These are phyloP conservation scores for Chalciporus pseudorubinellus DNA, from an alignment of 768 basidiomycete genomes.

Conservation along the genomic window DNA sequence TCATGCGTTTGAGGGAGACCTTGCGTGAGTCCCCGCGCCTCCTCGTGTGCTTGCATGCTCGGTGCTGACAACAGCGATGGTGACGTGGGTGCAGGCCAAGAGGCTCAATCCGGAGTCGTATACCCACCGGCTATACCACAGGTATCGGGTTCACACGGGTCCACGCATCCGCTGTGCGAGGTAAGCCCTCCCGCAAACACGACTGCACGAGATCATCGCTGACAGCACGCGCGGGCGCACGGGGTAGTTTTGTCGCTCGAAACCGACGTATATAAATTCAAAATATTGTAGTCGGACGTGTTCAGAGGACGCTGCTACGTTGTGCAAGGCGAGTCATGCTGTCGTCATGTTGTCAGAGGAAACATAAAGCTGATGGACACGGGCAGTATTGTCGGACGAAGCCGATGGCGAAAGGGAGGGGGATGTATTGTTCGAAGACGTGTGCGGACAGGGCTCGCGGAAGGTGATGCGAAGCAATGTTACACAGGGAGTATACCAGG, in stretches of 20 bases:
- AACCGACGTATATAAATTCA: slow-evolving; percentile 52
- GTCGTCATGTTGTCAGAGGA: no score
- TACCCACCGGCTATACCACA: neutral
- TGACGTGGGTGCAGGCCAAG: no score
- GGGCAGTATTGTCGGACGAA: slow-evolving; percentile 23
- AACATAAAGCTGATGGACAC: no score
- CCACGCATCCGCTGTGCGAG: slow-evolving; percentile 18
- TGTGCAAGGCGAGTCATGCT: slow-evolving; percentile 22
- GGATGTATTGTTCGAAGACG: slow-evolving; percentile 26
- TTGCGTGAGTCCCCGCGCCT: slow-evolving; percentile 37
- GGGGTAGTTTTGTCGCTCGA: slow-evolving; percentile 51
- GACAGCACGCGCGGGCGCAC: neutral
- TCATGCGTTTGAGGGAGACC: slow-evolving; percentile 58
- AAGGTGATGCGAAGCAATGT: slow-evolving; percentile 2
- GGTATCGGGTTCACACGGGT: neutral
- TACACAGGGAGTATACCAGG: neutral
- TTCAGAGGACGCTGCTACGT: slow-evolving; percentile 40
- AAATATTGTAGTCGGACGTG: slow-evolving; percentile 63
- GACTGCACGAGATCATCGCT: neutral
- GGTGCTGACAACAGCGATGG: no score
- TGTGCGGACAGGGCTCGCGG: slow-evolving; percentile 21
- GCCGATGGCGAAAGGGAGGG: slow-evolving; percentile 14
- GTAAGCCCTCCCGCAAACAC: slow-evolving; percentile 11
- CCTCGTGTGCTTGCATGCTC: neutral
- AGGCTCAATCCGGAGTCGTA: slow-evolving; percentile 3